phyloP scores from a whole-genome alignment of 441 rosid genomes.

The Populus hybrid region DNA sequence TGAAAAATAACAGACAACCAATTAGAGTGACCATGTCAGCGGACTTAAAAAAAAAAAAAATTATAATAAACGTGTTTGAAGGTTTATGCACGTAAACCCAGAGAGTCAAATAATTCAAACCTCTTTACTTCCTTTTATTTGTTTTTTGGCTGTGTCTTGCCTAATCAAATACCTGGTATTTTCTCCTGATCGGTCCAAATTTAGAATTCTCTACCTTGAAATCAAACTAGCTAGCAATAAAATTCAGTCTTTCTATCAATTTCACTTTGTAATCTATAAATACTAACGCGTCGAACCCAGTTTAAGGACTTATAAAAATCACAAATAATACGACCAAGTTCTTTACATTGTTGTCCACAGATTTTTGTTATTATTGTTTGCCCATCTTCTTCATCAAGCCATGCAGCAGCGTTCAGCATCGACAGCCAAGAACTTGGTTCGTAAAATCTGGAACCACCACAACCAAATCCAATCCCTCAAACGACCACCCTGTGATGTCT shows the following conservation, averaged over 20 bases:
- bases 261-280: slow-evolving; percentile 1
- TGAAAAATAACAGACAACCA: too few species aligned
- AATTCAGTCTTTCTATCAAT: too few species aligned
- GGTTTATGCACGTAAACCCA: slow-evolving; percentile 23
- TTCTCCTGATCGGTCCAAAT: slow-evolving; percentile 29
- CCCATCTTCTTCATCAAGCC: slow-evolving; percentile 22
- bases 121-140: not conserved
- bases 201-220: slow-evolving; percentile 13
- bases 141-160: not conserved
- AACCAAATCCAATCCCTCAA: not conserved
- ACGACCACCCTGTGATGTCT: slow-evolving; percentile 43
- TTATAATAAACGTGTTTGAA: slow-evolving; percentile 50
- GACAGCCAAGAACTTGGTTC: slow-evolving; percentile 23
- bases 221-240: not conserved
- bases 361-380: too few species aligned
- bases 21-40: slow-evolving; percentile 26
- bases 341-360: not conserved
- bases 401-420: slow-evolving; percentile 41
- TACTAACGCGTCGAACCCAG: not conserved
- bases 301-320: not conserved
- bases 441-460: slow-evolving; percentile 19
- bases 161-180: slow-evolving; percentile 15
- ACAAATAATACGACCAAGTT: not conserved
- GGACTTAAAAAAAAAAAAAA: not conserved
- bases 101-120: slow-evolving; percentile 30